A percentile compares a stretch with the other conserved stretches of the same genome.
phyloP scores from a whole-genome alignment of 768 basidiomycete genomes.

The Leucogyrophana mollusca region DNA sequence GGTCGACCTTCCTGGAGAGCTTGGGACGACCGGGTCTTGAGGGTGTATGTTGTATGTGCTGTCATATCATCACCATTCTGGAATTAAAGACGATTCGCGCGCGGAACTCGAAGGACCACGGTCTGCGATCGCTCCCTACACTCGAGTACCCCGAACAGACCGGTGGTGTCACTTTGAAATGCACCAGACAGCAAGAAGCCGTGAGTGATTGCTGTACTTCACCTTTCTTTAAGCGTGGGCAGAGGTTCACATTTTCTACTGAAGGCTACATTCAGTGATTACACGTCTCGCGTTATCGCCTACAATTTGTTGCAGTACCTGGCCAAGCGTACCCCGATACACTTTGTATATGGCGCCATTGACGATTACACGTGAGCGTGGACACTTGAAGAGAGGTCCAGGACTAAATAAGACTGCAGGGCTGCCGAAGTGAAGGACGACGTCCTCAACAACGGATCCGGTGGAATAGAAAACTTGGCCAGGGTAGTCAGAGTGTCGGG shows the following conservation, averaged over 20 bases:
- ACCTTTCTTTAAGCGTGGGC: background rate
- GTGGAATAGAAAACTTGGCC: conserved; percentile 35
- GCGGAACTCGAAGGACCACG: conserved; percentile 34
- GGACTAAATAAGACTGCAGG: conserved; percentile 15
- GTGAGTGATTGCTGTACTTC: conserved; percentile 19
- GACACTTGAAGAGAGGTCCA: background rate
- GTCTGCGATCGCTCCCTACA: conserved; percentile 41
- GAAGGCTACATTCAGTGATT: conserved; percentile 45
- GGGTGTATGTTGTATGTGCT: conserved; percentile 38
- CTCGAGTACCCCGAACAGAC: conserved; percentile 39
- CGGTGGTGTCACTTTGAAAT: conserved; percentile 51
- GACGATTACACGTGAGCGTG: conserved; percentile 41
- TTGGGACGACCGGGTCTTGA: conserved; percentile 51
- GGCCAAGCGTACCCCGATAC: conserved; percentile 36
- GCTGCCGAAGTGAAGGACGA: conserved; percentile 34
- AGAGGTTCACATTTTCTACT: background rate
- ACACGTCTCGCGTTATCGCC: conserved; percentile 27
- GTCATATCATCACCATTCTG: background rate
- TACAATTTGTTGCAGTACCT: conserved; percentile 33
- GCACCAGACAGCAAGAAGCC: conserved; percentile 44
- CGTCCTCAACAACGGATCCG: conserved; percentile 32
- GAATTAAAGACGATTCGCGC: background rate
- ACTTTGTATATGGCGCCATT: conserved; percentile 46
- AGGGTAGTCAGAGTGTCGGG: conserved; percentile 37
- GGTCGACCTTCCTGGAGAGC: conserved; percentile 38